Conservation (phyloP, 352 stramenopile genomes). For the Pythium chondricola region DNA sequence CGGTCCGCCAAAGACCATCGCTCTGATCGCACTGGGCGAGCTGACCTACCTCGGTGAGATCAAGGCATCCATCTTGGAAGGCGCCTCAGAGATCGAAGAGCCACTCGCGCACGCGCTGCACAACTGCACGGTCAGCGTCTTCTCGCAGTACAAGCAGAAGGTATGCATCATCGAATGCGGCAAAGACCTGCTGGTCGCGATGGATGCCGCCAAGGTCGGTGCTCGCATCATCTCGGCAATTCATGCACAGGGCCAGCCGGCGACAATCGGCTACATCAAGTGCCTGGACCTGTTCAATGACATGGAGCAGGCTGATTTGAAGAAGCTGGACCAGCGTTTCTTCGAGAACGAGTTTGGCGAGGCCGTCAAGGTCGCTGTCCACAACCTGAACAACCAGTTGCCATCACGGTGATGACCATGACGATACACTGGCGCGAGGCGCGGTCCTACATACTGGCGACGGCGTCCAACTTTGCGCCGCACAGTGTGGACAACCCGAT, state of each 20-base stretch:
- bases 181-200: slow-evolving; percentile 71
- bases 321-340: slow-evolving; percentile 84
- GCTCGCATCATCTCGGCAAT: slow-evolving; percentile 89
- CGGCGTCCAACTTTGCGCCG: slow-evolving; percentile 54
- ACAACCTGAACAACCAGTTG: slow-evolving; percentile 77
- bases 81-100: slow-evolving; percentile 50
- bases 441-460: slow-evolving; percentile 84
- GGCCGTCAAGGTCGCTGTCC: slow-evolving; percentile 66
- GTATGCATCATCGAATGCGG: slow-evolving; percentile 80
- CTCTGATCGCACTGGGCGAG: slow-evolving; percentile 73
- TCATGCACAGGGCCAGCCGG: slow-evolving; percentile 89
- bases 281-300: slow-evolving; percentile 63
- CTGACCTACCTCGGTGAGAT: slow-evolving; percentile 56
- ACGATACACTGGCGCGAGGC: slow-evolving; percentile 87
- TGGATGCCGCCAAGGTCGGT: slow-evolving; percentile 86
- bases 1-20: slow-evolving; percentile 80
- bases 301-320: slow-evolving; percentile 72
- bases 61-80: slow-evolving; percentile 58
- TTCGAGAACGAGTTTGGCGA: slow-evolving; percentile 89
- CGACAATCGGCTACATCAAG: slow-evolving; percentile 80
- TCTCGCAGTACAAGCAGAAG: slow-evolving; percentile 85
- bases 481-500: slow-evolving; percentile 42
- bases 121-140: slow-evolving; percentile 67
- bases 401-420: slow-evolving; percentile 70
- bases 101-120: slow-evolving; percentile 37